These are phyloP conservation scores for Fagopyrum tataricum DNA, from an alignment of 148 eudicot species.

Conservation along the genomic window DNA sequence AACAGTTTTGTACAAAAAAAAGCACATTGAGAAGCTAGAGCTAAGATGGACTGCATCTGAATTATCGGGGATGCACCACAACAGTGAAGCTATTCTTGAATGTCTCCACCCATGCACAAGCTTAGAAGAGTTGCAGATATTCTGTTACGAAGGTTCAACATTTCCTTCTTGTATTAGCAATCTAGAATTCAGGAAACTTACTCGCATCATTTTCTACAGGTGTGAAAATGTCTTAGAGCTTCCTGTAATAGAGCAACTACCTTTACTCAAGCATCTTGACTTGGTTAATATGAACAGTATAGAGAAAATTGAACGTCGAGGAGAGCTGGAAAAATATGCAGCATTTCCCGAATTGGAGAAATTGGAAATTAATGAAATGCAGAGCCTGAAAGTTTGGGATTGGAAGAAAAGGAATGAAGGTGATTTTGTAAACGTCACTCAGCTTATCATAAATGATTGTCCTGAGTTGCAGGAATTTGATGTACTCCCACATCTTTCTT, in stretches of 20 bases:
- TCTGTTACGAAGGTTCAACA: not conserved
- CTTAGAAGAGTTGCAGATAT: not conserved
- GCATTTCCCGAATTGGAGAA: no score
- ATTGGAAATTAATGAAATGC: not conserved
- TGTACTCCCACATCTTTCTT: not conserved
- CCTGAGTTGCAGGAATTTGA: not conserved
- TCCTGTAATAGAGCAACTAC: no score
- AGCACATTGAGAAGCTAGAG: not conserved
- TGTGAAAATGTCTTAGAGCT: no score
- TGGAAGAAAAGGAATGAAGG: not conserved
- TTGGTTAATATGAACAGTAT: no score
- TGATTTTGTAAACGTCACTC: not conserved
- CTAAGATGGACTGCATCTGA: conserved; percentile 1
- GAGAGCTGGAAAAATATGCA: no score
- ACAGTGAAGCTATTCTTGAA: no score
- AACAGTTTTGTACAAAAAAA: not conserved
- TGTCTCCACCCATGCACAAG: not conserved
- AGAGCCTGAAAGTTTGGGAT: not conserved
- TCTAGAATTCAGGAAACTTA: not conserved
- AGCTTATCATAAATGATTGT: not conserved
- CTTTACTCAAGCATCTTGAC: no score
- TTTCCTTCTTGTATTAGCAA: not conserved
- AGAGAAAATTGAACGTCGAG: no score
- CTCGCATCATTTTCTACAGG: no score
- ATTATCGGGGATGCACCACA: not conserved